A percentile compares a stretch with the other conserved stretches of the same genome.
Conservation (phyloP, 768 basidiomycete genomes). For the Podaxis sp. region DNA sequence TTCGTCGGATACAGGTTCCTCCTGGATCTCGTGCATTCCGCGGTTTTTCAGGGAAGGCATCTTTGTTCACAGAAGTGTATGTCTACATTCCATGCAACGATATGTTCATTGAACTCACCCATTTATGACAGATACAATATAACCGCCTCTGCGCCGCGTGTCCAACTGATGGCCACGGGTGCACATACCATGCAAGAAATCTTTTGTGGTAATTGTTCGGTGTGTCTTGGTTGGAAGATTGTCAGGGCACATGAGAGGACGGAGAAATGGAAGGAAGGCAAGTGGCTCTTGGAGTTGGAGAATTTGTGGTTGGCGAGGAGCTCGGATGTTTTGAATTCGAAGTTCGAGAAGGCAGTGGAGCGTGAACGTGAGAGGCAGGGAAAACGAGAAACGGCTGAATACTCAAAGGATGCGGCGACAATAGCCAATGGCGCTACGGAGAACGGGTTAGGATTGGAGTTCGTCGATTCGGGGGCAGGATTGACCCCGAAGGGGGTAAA, state of each 20-base stretch:
- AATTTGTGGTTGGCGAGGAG: conserved; percentile 30
- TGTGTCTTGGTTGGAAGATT: conserved; percentile 66
- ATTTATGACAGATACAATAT: conserved; percentile 45
- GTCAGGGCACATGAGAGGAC: conserved; percentile 52
- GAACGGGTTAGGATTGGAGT: conserved; percentile 37
- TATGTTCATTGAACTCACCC: conserved; percentile 4
- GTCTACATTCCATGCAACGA: conserved; percentile 19
- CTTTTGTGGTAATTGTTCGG: conserved; percentile 46
- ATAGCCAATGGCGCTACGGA: conserved; percentile 29
- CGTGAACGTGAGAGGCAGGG: not conserved
- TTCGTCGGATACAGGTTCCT: conserved; percentile 36
- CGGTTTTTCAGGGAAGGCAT: conserved; percentile 60
- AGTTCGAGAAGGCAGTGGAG: conserved; percentile 3
- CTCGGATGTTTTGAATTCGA: conserved; percentile 8
- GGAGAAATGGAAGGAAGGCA: conserved; percentile 66
- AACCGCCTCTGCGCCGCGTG: conserved; percentile 40
- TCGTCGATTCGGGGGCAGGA: conserved; percentile 11
- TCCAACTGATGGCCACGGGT: conserved; percentile 62
- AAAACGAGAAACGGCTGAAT: conserved; percentile 15
- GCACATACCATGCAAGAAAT: conserved; percentile 64
- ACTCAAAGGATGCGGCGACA: conserved; percentile 17
- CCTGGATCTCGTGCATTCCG: conserved; percentile 47
- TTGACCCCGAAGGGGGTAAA: not conserved
- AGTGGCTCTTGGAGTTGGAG: conserved; percentile 58
- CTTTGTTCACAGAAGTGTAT: conserved; percentile 56